Evolutionary conservation across 164 flowering plant genomes (phyloP), one percentile per base, ranked within the genome.

Genomic region (Santalum album): DNA sequence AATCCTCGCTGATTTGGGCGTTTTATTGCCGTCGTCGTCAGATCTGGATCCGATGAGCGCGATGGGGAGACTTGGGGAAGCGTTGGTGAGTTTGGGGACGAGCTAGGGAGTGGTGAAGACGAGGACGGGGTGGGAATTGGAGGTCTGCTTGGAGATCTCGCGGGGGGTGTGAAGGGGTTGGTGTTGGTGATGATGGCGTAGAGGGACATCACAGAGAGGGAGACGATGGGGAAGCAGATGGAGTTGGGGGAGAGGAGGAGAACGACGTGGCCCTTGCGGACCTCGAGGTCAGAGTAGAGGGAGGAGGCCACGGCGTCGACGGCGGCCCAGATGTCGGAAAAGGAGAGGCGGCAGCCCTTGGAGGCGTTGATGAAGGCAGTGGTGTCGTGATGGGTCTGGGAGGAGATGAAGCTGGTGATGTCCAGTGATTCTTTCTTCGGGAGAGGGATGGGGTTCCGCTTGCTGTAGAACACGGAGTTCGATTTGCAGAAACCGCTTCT

Each of bases 101-200:
- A n/a, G n/a, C n/a, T n/a, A n/a, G n/a, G n/a, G n/a, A n/a, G 74
- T 75, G 11, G 92, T 77, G 73, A 91, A 82, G 32, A 88, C 92
- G 56, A 91, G 78, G 0, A 72, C 67, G 0, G 98, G 88, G 3
- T 75, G 74, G 9, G 98, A 91, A 57, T 91, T 90, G 55, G 74
- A 58, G 59, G 78, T 69, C 52, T 91, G 96, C 45, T 81, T 81
- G 23, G 66, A 60, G 69, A 91, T 87, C 59, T 91, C 96, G 6
- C 40, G 50, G 2, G 70, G 17, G 7, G 98, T 91, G 79, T 91
- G 86, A 70, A 88, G 82, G 4, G 98, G 98, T 91, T 91, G 38
- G 88, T 71, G 56, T 95, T 87, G 73, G 98, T 87, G 70, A 88
- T 70, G 23, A 91, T 35, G 53, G 90, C 96, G 27, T 96, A 96